Conservation (phyloP, 768 basidiomycete genomes). For the Amanita inopinata region DNA sequence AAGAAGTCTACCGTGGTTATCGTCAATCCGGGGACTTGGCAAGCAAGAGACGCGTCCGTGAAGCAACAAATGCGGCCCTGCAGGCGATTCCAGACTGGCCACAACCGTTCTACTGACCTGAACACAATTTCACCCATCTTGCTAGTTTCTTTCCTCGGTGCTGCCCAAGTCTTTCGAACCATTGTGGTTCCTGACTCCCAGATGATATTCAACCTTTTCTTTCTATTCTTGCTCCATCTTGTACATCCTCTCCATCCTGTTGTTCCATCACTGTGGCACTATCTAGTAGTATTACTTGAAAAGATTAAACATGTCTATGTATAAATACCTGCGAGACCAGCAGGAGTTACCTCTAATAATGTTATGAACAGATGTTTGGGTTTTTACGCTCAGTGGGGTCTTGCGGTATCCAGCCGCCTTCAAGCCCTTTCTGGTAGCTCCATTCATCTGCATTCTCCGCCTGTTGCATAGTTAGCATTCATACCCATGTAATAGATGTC, state of each 20-base stretch:
- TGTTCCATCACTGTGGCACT: too few relatives aligned
- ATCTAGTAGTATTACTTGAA: too few relatives aligned
- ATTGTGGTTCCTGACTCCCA: too few relatives aligned
- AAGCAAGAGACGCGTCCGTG: conserved; percentile 67
- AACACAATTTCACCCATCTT: too few relatives aligned
- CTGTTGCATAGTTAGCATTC: conserved; percentile 17
- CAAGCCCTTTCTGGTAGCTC: conserved; percentile 66
- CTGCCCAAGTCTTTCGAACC: too few relatives aligned
- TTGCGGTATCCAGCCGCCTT: conserved; percentile 71
- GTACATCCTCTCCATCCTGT: too few relatives aligned
- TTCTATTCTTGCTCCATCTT: too few relatives aligned
- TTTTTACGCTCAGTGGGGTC: conserved; percentile 59
- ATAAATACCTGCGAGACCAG: too few relatives aligned
- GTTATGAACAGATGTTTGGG: conserved; percentile 47
- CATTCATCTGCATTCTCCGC: conserved; percentile 65
- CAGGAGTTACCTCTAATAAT: too few relatives aligned
- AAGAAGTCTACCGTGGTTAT: conserved; percentile 64
- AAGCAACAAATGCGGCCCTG: conserved; percentile 70
- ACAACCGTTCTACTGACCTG: conserved; percentile 18
- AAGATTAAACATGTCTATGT: too few relatives aligned
- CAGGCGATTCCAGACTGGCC: conserved; percentile 72
- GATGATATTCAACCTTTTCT: too few relatives aligned
- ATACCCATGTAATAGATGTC: neutral
- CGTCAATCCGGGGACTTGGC: conserved; percentile 63
- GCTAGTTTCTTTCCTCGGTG: too few relatives aligned